phyloP scores from a whole-genome alignment of 2,329 filamentous ascomycete genomes.

The Colletotrichum tanaceti region DNA sequence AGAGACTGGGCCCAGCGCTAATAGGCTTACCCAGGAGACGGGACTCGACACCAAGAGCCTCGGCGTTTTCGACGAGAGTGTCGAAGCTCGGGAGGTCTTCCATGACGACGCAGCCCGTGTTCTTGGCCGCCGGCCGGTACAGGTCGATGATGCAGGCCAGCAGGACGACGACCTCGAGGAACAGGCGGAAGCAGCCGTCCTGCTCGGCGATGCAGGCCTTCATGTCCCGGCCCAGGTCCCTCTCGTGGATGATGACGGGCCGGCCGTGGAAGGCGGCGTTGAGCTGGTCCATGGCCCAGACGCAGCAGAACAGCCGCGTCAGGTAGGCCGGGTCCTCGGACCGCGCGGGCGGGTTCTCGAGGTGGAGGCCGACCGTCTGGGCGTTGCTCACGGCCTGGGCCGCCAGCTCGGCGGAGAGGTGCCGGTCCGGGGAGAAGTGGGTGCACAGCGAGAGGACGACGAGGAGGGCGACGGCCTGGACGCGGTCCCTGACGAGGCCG shows the following conservation, averaged over 20 bases:
- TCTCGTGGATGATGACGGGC: conserved; percentile 44
- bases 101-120: conserved; percentile 29
- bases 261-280: conserved; percentile 44
- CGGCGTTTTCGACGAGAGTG: conserved; percentile 21
- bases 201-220: conserved; percentile 42
- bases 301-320: conserved; percentile 44
- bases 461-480: conserved; percentile 47
- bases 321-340: conserved; percentile 35
- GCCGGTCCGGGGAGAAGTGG: conserved; percentile 38
- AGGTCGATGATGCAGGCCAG: conserved; percentile 43
- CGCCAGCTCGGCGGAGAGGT: conserved; percentile 40
- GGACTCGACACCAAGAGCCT: conserved; percentile 40
- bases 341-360: conserved; percentile 43
- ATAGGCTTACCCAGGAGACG: conserved; percentile 39
- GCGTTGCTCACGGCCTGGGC: conserved; percentile 44
- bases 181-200: conserved; percentile 42
- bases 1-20: background rate
- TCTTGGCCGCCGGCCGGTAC: conserved; percentile 41
- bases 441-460: conserved; percentile 48
- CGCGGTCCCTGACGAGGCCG: conserved; percentile 31
- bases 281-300: conserved; percentile 44
- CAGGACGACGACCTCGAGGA: conserved; percentile 43
- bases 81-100: conserved; percentile 31
- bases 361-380: conserved; percentile 44
- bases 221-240: conserved; percentile 43